Conservation (phyloP, 176 grass and related monocot genomes). For the Lolium perenne region DNA sequence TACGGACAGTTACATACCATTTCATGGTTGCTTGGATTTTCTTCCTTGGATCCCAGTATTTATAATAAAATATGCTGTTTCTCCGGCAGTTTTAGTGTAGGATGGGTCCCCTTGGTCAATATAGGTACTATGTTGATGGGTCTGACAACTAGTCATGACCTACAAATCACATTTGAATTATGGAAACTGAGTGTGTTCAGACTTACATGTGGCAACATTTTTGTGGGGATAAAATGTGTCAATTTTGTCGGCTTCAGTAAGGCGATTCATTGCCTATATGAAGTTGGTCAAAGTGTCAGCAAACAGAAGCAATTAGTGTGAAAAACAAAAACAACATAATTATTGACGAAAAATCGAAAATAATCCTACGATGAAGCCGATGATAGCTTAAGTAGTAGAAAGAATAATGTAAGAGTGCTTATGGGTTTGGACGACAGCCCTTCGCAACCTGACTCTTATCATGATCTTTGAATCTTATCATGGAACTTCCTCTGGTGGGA, state of each 20-base stretch:
- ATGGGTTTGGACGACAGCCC: background rate
- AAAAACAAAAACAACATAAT: background rate
- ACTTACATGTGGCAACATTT: background rate
- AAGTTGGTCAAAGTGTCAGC: background rate
- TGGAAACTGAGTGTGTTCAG: background rate
- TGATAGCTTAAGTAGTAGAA: background rate
- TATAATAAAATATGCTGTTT: constrained; percentile 18
- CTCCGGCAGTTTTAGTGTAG: background rate
- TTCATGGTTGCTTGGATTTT: background rate
- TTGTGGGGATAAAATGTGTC: background rate
- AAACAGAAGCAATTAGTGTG: background rate
- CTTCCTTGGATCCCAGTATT: constrained; percentile 16
- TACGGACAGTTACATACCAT: background rate
- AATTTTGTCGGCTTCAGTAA: background rate
- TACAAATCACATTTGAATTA: background rate
- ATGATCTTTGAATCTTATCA: constrained; percentile 1
- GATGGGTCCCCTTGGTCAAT: constrained; percentile 4
- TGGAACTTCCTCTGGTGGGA: constrained; percentile 24
- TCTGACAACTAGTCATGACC: background rate
- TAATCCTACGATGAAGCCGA: background rate
- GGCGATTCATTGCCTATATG: background rate
- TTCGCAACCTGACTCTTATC: too few relatives aligned
- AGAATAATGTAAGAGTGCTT: background rate
- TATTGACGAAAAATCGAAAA: background rate
- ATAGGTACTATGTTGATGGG: constrained; percentile 28